phyloP scores from a whole-genome alignment of 495 filamentous ascomycete genomes.

The Penicillium mononematosum region DNA sequence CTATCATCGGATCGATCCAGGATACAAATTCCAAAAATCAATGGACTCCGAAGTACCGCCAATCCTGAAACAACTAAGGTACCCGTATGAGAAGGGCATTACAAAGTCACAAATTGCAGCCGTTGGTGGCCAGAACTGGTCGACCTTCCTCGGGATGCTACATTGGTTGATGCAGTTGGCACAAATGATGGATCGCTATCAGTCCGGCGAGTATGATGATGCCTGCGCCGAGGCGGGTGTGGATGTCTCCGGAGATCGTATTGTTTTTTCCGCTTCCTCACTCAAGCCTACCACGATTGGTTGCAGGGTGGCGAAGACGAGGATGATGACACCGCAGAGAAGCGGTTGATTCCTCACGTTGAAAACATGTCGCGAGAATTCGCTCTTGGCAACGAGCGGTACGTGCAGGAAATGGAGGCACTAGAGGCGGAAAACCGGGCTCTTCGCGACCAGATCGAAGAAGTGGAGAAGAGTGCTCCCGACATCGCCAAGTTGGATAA shows the following conservation, averaged over 20 bases:
- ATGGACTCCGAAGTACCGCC: constrained; percentile 93
- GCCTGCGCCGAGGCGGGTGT: constrained; percentile 83
- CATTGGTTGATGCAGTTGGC: constrained; percentile 99
- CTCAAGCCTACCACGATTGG: constrained; percentile 89
- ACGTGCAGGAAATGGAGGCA: constrained; percentile 74
- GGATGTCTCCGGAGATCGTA: constrained; percentile 82
- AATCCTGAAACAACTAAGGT: constrained; percentile 86
- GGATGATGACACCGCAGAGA: constrained; percentile 74
- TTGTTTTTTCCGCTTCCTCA: constrained; percentile 90
- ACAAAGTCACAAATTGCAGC: constrained; percentile 92
- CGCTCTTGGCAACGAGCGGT: constrained; percentile 73
- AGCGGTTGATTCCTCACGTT: constrained; percentile 75
- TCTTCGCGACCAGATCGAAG: constrained; percentile 79
- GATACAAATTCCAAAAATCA: constrained; percentile 83
- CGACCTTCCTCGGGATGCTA: constrained; percentile 84
- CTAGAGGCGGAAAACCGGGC: constrained; percentile 80
- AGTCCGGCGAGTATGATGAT: constrained; percentile 75
- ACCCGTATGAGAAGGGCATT: constrained; percentile 90
- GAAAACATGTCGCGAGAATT: constrained; percentile 89
- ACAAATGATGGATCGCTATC: constrained; percentile 81
- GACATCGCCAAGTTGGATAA: constrained; percentile 81
- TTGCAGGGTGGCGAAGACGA: constrained; percentile 76
- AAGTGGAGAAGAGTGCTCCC: constrained; percentile 77
- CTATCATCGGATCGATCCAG: constrained; percentile 90
- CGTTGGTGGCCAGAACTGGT: constrained; percentile 95